Evolutionary conservation across 306 rosid genomes (phyloP).

Genomic region (Prunus fruticosa): DNA sequence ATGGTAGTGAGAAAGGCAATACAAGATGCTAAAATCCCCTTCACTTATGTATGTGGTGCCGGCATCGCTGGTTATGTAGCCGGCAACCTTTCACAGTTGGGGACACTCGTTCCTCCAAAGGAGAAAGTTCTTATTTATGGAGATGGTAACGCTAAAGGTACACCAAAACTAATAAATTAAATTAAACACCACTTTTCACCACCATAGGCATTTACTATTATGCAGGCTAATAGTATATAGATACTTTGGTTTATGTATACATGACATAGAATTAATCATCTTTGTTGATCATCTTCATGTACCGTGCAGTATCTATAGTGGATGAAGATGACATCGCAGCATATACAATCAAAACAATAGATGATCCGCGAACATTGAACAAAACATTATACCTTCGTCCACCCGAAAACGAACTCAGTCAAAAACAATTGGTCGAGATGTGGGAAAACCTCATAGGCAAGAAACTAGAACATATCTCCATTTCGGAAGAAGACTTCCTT

Average conservation of each 20-base stretch:
- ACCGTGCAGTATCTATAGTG: neutral
- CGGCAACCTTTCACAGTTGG: slow-evolving; percentile 67
- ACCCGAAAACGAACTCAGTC: slow-evolving; percentile 29
- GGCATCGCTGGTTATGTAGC: slow-evolving; percentile 70
- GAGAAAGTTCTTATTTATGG: slow-evolving; percentile 55
- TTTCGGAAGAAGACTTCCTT: slow-evolving; percentile 6
- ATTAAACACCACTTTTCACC: too few relatives aligned
- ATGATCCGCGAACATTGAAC: slow-evolving; percentile 49
- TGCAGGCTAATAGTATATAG: too few relatives aligned
- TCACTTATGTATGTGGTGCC: slow-evolving; percentile 64
- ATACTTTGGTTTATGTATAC: too few relatives aligned
- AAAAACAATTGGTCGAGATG: slow-evolving; percentile 37
- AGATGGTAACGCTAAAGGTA: slow-evolving; percentile 74
- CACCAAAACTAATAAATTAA: neutral
- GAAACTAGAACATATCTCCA: slow-evolving; percentile 33
- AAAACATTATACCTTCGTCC: slow-evolving; percentile 35
- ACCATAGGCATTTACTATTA: too few relatives aligned
- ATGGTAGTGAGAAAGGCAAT: slow-evolving; percentile 72
- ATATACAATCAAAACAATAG: slow-evolving; percentile 35
- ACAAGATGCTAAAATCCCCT: slow-evolving; percentile 59
- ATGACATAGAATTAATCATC: neutral
- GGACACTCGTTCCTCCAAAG: slow-evolving; percentile 37
- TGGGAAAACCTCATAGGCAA: slow-evolving; percentile 47
- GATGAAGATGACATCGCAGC: slow-evolving; percentile 40
- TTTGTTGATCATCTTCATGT: neutral